Percentiles rank a stretch among this genome's conserved stretches.
Conservation (phyloP, 2,329 filamentous ascomycete species). For the Drechmeria coniospora region DNA sequence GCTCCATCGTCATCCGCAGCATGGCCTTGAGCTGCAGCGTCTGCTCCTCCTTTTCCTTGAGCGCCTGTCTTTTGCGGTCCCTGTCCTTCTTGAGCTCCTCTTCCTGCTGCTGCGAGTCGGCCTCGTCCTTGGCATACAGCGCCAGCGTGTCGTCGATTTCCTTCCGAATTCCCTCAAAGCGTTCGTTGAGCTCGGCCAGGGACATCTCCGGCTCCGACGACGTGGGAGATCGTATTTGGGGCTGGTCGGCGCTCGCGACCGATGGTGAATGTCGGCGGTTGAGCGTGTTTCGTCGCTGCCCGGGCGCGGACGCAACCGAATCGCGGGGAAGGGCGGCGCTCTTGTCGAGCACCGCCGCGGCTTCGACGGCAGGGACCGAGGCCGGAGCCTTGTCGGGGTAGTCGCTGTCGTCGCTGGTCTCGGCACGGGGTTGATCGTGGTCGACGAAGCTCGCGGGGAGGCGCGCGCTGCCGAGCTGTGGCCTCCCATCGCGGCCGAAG, state of each 20-base stretch:
- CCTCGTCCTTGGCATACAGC: conserved; percentile 56
- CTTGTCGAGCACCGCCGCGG: conserved; percentile 45
- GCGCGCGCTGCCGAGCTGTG: conserved; percentile 40
- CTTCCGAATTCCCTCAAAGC: conserved; percentile 62
- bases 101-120: conserved; percentile 50
- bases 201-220: conserved; percentile 46
- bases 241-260: conserved; percentile 38
- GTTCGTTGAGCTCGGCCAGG: conserved; percentile 64
- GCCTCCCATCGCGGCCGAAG: conserved; percentile 46
- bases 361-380: conserved; percentile 43
- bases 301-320: conserved; percentile 26
- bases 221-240: conserved; percentile 25
- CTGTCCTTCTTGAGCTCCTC: conserved; percentile 61
- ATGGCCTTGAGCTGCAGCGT: conserved; percentile 73
- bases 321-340: conserved; percentile 51
- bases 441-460: conserved; percentile 40
- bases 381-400: conserved; percentile 29
- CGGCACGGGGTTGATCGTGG: conserved; percentile 29
- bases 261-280: conserved; percentile 65
- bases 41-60: conserved; percentile 83
- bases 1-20: conserved; percentile 62
- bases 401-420: conserved; percentile 27
- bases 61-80: conserved; percentile 58
- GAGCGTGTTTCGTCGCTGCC: conserved; percentile 36
- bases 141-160: conserved; percentile 69